Evolutionary conservation across 2,329 filamentous ascomycete genomes (phyloP), one percentile per base, ranked within the genome.

Genomic region (Paraphoma sp.): DNA sequence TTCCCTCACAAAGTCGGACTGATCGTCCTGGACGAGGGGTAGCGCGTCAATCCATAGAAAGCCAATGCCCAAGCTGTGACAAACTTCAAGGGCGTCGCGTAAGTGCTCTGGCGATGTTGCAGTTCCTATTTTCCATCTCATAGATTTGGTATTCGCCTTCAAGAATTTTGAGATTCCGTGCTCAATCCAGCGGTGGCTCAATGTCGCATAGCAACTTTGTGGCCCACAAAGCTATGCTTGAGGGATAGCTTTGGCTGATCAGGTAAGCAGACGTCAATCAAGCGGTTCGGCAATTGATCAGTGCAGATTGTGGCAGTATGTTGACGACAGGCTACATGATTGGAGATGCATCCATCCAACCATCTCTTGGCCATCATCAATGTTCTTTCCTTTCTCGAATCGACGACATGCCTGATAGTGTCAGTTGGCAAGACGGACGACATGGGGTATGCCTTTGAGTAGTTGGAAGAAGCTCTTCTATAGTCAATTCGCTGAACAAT

Each of bases 31-130:
- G 5, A 54, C 33, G n/a, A 58, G 45, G 23, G 47, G 54, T 7
- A 54, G 14, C 9, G 51, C 43, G 44, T 58, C 56, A 2, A 54
- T 51, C 51, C 51, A 58, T 1, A 58, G 7, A 33, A 54, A 52
- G 1, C 17, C 2, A 3, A 58, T 47, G 17, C 28, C 11, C 5
- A 48, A 33, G 12, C 12, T 33, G 31, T 33, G 31, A 33, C 31
- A 33, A 7, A 33, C 12, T 7, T 33, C 31, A 33, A 33, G 7
- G 7, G 31, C 31, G 31, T 33, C 31, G 14, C 16, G 18, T n/a
- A 44, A 28, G 16, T 28, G 42, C 12, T 51, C 29, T 16, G 30
- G 14, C 16, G 31, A 16, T 38, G 16, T 44, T 14, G 41, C 41
- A 11, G 14, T 17, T 44, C 3, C 10, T 16, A 23, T 11, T 44